Evolutionary conservation across 192 early-diverging fungal species (phyloP).

Genomic region (Nowakowskiella sp.): DNA sequence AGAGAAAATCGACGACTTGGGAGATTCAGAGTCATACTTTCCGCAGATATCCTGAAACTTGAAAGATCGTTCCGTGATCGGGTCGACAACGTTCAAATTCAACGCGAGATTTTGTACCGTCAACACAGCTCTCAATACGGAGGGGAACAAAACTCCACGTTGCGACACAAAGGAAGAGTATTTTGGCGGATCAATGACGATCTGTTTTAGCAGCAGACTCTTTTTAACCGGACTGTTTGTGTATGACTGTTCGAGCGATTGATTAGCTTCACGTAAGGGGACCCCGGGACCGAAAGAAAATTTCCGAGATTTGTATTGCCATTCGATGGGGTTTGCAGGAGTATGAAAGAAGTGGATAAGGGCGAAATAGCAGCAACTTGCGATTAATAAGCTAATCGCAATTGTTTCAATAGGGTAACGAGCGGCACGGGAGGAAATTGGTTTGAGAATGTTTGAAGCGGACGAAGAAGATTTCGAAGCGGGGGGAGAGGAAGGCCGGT

Average conservation of each 20-base stretch:
- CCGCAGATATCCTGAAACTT: constrained; percentile 6
- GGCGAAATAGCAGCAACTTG: constrained; percentile 68
- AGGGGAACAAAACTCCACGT: not conserved
- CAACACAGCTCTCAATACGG: constrained; percentile 2
- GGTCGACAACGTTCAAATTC: not conserved
- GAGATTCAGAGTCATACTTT: not conserved
- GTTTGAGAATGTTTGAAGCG: not conserved
- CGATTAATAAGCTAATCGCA: constrained; percentile 57
- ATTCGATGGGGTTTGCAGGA: constrained; percentile 26
- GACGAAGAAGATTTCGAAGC: no score
- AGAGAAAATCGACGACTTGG: constrained; percentile 2
- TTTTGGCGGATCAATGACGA: constrained; percentile 9
- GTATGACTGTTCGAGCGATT: constrained; percentile 17
- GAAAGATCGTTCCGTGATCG: constrained; percentile 4
- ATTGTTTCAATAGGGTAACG: constrained; percentile 78
- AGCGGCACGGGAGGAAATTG: constrained; percentile 25
- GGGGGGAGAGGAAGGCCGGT: no score
- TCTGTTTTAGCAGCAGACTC: constrained; percentile 18
- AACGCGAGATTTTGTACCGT: constrained; percentile 4
- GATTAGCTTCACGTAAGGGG: constrained; percentile 6
- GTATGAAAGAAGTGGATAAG: constrained; percentile 61
- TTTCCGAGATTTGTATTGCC: constrained; percentile 30
- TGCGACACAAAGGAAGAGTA: not conserved
- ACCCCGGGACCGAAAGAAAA: constrained; percentile 22
- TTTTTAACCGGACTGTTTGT: constrained; percentile 18